Evolutionary conservation across 1,139 yeast species (phyloP), one percentile per base, ranked within the genome.

Genomic region (Scheffersomyces stambukii): DNA sequence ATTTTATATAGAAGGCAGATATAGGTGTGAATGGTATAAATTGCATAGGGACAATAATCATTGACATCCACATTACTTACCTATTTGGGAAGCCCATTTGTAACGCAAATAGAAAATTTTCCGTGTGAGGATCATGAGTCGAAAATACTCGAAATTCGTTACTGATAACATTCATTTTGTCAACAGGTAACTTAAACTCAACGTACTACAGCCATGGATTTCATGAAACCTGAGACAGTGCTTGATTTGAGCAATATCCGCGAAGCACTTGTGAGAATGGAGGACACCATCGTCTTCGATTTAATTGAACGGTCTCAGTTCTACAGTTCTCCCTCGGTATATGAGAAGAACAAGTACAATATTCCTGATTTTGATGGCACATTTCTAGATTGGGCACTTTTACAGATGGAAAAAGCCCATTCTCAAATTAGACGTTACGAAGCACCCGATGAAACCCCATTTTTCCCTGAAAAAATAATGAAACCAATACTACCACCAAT

Each of bases 371-470:
- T 81, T 45, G 67, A 81, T 19, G 95, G 94, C 3, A 77, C 91
- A 1, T 88, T 91, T 51, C 64, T 91, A 40, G 96, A 89, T 43
- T 91, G 95, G 91, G 65, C 86, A 6, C 63, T 89, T 26, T 53
- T 75, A 35, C 91, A 85, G 46, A 65, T 80, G 43, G 98, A 91
- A 54, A 72, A 62, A 34, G 72, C 76, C 8, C 96, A 91, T 41
- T 79, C 94, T 4, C 93, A 83, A 53, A 71, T 89, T 27, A 75
- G 98, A 50, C 70, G 98, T 44, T 91, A 79, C 52, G 91, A 88
- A 50, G 89, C 96, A 0, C 97, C 97, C 0, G 98, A 91, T 54
- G 96, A 91, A 56, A 69, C 75, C n/a, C 91, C 98, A 3, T 91
- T 88, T 52, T 88, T 81, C 64, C 95, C 95, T 1, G 60, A 75